Percentiles rank a stretch among this genome's conserved stretches.
Conservation (phyloP, 257 asterid genomes). For the Plantago elongata region DNA sequence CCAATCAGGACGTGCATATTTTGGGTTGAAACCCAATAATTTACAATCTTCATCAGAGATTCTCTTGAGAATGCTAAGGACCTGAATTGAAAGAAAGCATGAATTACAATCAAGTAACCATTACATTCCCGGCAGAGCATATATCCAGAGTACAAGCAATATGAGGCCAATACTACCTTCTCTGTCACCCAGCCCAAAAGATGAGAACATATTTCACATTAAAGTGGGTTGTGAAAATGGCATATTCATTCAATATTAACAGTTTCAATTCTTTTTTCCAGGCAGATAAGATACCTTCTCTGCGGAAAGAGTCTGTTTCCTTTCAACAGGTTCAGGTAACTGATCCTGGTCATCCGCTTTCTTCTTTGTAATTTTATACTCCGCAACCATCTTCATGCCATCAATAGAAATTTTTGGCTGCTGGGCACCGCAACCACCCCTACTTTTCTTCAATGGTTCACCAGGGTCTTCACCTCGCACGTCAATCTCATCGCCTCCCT, state of each 20-base stretch:
- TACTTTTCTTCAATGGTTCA: slow-evolving; percentile 63
- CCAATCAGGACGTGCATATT: slow-evolving; percentile 99
- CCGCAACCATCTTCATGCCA: slow-evolving; percentile 99
- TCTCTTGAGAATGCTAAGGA: slow-evolving; percentile 84
- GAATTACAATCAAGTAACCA: slow-evolving; percentile 3
- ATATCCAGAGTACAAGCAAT: slow-evolving; percentile 2
- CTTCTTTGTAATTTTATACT: slow-evolving; percentile 70
- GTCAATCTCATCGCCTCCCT: slow-evolving; percentile 92
- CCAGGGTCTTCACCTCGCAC: slow-evolving; percentile 68
- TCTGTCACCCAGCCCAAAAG: background rate
- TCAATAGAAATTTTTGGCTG: slow-evolving; percentile 92
- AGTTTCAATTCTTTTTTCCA: background rate
- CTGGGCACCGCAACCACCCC: slow-evolving; percentile 99
- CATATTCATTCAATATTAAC: background rate
- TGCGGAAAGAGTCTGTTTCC: slow-evolving; percentile 83
- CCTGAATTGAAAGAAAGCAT: slow-evolving; percentile 41
- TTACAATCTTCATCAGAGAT: slow-evolving; percentile 87
- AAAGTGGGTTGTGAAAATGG: background rate
- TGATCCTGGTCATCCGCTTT: slow-evolving; percentile 85
- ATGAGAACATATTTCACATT: background rate
- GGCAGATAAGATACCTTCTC: slow-evolving; percentile 54
- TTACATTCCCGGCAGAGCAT: slow-evolving; percentile 2
- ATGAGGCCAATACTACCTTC: background rate
- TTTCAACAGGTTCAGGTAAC: slow-evolving; percentile 94
- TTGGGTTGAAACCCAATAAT: slow-evolving; percentile 74